Conservation (phyloP, 306 rosid genomes). For the Corylus heterophylla region DNA sequence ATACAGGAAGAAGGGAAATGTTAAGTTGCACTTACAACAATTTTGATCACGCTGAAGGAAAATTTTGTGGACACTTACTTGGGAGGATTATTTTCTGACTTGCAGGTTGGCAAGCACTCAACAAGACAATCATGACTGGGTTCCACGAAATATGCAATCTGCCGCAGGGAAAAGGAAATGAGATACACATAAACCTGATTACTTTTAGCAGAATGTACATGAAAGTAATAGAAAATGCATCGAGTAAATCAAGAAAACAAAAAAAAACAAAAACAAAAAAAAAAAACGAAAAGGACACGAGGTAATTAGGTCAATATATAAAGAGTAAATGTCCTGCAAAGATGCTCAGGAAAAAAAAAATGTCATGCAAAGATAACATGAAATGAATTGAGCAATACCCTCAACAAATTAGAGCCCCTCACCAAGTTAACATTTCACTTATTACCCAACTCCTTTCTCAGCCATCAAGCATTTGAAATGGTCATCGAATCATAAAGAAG, state of each 20-base stretch:
- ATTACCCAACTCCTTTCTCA: background rate
- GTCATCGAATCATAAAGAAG: background rate
- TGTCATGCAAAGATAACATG: background rate
- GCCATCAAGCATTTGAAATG: background rate
- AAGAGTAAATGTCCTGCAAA: background rate
- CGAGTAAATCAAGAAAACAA: background rate
- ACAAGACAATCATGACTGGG: conserved; percentile 83
- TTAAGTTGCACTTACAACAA: background rate
- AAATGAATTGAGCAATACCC: background rate
- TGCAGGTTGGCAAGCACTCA: conserved; percentile 89
- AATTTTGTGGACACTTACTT: conserved; percentile 43
- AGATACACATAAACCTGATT: conserved; percentile 1
- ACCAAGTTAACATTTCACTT: background rate
- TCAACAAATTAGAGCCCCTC: background rate
- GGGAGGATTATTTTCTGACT: conserved; percentile 76
- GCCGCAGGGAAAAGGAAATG: conserved; percentile 28
- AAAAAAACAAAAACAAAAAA: background rate
- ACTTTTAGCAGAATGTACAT: background rate
- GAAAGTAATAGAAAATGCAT: conserved; percentile 7
- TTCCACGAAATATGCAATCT: conserved; percentile 86
- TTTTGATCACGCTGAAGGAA: background rate
- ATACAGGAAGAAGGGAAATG: background rate
- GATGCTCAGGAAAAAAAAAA: no score
- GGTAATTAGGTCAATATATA: background rate
- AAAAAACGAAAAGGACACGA: no score